These are phyloP conservation scores for Saccharomycopsis capsularis DNA, from an alignment of 805 yeast species.

Conservation along the genomic window DNA sequence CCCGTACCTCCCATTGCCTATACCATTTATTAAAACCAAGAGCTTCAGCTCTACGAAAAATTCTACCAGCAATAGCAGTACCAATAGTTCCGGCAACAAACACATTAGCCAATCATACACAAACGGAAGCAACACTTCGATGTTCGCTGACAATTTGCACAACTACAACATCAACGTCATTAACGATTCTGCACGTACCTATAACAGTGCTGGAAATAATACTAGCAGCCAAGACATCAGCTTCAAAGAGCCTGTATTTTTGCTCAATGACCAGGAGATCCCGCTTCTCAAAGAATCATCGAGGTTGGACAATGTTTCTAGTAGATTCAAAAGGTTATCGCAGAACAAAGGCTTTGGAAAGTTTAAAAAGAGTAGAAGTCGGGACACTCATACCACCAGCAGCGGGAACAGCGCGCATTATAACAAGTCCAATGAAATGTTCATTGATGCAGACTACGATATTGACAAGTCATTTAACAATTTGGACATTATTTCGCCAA, in stretches of 20 bases:
- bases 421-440: too few relatives aligned
- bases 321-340: neutral
- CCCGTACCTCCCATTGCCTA: neutral
- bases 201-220: too few relatives aligned
- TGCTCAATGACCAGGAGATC: neutral
- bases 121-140: too few relatives aligned
- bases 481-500: too few relatives aligned
- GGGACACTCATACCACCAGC: slow-evolving; percentile 3
- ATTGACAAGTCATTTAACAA: neutral
- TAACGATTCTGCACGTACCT: too few relatives aligned
- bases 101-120: too few relatives aligned
- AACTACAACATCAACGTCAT: too few relatives aligned
- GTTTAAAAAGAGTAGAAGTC: neutral
- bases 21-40: neutral
- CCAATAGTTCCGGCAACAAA: too few relatives aligned
- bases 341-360: neutral
- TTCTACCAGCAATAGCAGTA: neutral
- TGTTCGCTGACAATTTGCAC: too few relatives aligned
- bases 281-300: neutral
- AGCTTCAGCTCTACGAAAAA: neutral
- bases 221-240: too few relatives aligned
- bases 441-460: neutral
- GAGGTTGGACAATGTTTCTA: neutral
- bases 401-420: too few relatives aligned
- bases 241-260: neutral